Evolutionary conservation across 2,329 filamentous ascomycete species (phyloP), one percentile per base, ranked within the genome.

Genomic region (Botrytis deweyae): DNA sequence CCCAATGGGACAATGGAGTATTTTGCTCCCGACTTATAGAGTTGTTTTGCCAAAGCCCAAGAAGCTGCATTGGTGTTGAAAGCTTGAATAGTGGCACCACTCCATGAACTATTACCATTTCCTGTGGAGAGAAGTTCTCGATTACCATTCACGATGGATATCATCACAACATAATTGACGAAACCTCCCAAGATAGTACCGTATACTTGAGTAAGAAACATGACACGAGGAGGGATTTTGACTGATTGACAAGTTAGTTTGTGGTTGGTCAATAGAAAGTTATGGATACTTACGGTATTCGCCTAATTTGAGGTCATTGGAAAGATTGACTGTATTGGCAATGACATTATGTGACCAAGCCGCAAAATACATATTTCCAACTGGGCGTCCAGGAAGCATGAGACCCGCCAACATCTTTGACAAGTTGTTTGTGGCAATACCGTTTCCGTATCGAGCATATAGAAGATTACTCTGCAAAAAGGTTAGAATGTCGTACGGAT

Each of bases 281-380:
- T 1, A 40, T 5, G 0, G 25, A 33, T 5, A 82, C 84, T 70
- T 81, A 86, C 86, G 84, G 69, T 89, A 89, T 81, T 89, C 86
- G 33, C 88, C 88, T 83, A 89, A 84, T 81, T 89, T 89, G 38
- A 89, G 78, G 75, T 88, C 87, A 65, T 84, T 86, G 55, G 83
- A 86, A 10, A 89, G 81, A 72, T 82, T 85, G 63, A 89, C 85
- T 0, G 83, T 81, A 68, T 87, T 87, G 3, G 73, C 20, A 67
- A 89, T 88, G 67, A 89, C 86, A 55, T 86, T 87, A 80, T 89
- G 88, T 1, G 87, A 89, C 87, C 87, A 89, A 18, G 85, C 85
- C 12, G 87, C 85, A 78, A 86, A 86, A 77, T 85, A 85, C 80
- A 86, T 83, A 74, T 85, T 84, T 14, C 83, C 83, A 8, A 85